Evolutionary conservation across 73 alveolate genomes (phyloP), one percentile per base, ranked within the genome.

Genomic region (Tetrahymena malaccensis): DNA sequence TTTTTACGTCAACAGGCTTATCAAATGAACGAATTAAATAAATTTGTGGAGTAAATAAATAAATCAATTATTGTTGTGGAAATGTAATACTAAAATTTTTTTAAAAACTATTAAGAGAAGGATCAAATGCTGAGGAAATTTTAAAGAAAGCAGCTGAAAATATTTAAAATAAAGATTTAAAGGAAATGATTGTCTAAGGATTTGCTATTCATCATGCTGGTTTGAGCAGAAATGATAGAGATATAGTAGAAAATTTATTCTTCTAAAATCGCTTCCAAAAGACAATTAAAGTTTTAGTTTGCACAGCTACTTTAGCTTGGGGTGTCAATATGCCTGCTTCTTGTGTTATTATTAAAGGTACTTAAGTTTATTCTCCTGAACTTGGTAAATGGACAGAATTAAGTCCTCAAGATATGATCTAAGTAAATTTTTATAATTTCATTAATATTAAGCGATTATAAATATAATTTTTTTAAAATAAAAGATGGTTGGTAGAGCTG

Each of bases 301-400:
- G 99, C 19, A 99, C 99, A 5, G 99, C 99, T 0, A 99, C 99
- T 44, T 95, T 99, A 33, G 99, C 99, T 16, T 99, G 99, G 99
- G 99, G 99, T 35, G 99, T 99, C 16, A 99, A 99, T 96, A 97
- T 99, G 89, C 99, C 99, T 0, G 99, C 99, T 10, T 99, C 99
- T 96, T 98, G 99, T 21, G 99, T 99, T 35, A 99, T 99, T 84
- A 99, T 99, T 85, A 99, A 99, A 97, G 99, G 99, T 35, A 99
- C 99, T 17, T 99, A 99, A 97, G 99, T 99, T 25, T 99, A 99
- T 96, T 96, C 98, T 31, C 99, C 99, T 6, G 99, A 99, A 97
- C 93, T 98, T 96, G 99, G 99, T 13, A 96, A 95, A 55, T 99
- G 99, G 99, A 97, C 97, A 4, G 99, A 99, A 98, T 97, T 99